Conservation (phyloP, 371 early-diverging fungal species). For the Lichtheimia ramosa region DNA sequence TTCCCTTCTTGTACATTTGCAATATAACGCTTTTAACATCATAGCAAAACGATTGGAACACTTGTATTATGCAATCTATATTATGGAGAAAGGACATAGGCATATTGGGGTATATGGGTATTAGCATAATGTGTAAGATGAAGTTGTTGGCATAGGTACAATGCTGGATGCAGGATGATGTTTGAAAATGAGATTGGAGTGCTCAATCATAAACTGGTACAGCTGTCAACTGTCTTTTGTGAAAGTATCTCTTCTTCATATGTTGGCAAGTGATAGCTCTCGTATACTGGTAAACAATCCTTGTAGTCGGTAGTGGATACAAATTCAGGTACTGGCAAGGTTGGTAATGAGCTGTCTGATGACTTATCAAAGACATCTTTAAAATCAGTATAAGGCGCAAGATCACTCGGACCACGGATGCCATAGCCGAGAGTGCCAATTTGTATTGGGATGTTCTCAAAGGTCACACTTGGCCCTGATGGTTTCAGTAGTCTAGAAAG, state of each 20-base stretch:
- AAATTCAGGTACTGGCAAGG: conserved; percentile 23
- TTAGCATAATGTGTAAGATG: neutral
- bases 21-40: neutral
- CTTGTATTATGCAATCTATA: too few relatives aligned
- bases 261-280: conserved; percentile 49
- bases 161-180: neutral
- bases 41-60: neutral
- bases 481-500: neutral
- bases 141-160: neutral
- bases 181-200: neutral
- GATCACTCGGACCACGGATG: conserved; percentile 26
- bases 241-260: conserved; percentile 45
- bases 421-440: conserved; percentile 38
- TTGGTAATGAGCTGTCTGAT: conserved; percentile 3
- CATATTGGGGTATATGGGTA: neutral
- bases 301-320: conserved; percentile 26
- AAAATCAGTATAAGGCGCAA: conserved; percentile 22
- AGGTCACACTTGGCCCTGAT: neutral
- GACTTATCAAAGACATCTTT: conserved; percentile 4
- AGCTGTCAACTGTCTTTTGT: too few relatives aligned
- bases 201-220: neutral
- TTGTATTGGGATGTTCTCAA: conserved; percentile 20
- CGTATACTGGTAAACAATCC: conserved; percentile 30
- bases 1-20: neutral
- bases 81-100: neutral